phyloP scores from a whole-genome alignment of 2,329 filamentous ascomycete genomes.

The Alternaria gaisen region DNA sequence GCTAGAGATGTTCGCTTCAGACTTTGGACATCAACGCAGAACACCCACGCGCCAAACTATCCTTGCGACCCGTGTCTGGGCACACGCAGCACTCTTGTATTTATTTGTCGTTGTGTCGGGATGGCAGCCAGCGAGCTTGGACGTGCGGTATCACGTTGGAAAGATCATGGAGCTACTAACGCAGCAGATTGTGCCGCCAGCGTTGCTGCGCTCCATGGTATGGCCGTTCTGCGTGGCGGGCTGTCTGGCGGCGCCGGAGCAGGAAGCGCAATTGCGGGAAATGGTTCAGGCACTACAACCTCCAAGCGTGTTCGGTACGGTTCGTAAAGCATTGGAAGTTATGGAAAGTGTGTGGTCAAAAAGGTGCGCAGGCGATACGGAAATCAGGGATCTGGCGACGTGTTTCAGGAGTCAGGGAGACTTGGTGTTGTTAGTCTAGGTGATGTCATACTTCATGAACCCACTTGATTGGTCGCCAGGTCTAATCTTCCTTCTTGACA shows the following conservation, averaged over 20 bases:
- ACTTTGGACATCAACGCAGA: neutral
- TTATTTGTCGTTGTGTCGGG: neutral
- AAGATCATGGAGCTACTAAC: neutral
- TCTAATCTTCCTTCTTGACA: neutral
- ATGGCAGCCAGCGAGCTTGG: neutral
- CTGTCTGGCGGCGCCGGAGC: neutral
- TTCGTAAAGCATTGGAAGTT: neutral
- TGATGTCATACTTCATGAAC: neutral
- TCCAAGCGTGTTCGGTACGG: neutral
- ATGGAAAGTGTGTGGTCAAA: neutral
- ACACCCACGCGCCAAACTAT: neutral
- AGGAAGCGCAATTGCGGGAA: neutral
- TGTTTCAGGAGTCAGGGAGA: neutral
- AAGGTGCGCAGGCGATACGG: neutral
- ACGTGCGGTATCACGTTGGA: neutral
- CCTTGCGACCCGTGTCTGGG: neutral
- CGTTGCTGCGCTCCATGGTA: neutral
- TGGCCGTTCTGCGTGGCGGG: neutral
- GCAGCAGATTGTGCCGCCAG: neutral
- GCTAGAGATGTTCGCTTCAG: neutral
- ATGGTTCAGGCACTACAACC: neutral
- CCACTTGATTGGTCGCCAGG: neutral
- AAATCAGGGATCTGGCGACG: neutral
- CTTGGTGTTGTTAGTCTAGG: neutral
- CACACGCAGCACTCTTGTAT: neutral